A percentile compares a stretch with the other conserved stretches of the same genome.
Conservation (phyloP, 2,329 filamentous ascomycete species). For the Aspergillus ustus region DNA sequence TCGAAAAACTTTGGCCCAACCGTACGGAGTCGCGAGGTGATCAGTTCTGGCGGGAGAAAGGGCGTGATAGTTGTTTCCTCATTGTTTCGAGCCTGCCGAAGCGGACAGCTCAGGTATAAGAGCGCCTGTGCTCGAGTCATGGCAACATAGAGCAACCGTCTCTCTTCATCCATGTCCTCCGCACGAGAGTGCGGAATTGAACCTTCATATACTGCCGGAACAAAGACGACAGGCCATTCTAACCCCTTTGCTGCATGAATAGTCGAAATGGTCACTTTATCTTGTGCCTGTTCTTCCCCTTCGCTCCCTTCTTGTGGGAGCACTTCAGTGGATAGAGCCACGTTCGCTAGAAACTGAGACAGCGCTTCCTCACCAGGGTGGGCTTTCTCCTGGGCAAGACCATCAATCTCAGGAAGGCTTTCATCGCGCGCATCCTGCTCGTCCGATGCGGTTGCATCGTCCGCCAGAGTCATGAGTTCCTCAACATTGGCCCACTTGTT, state of each 20-base stretch:
- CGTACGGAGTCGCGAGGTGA: conserved; percentile 58
- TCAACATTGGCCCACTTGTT: conserved; percentile 85
- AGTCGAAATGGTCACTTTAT: conserved; percentile 85
- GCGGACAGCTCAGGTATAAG: conserved; percentile 81
- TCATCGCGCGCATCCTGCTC: conserved; percentile 61
- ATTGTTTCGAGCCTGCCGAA: conserved; percentile 65
- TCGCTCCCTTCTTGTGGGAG: conserved; percentile 55
- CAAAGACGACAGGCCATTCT: conserved; percentile 95
- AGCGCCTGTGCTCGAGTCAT: conserved; percentile 92
- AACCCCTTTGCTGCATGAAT: conserved; percentile 96
- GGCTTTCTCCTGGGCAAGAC: conserved; percentile 64
- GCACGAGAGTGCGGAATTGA: conserved; percentile 87
- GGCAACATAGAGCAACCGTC: conserved; percentile 87
- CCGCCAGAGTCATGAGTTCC: conserved; percentile 80
- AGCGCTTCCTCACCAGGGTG: conserved; percentile 65
- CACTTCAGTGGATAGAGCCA: conserved; percentile 80
- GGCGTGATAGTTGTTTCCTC: conserved; percentile 69
- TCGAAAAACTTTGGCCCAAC: conserved; percentile 73
- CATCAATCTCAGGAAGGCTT: conserved; percentile 69
- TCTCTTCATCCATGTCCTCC: conserved; percentile 85
- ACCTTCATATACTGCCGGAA: conserved; percentile 86
- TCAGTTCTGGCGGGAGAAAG: conserved; percentile 67
- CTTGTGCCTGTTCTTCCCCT: conserved; percentile 56
- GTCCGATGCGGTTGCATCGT: conserved; percentile 64
- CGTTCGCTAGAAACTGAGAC: conserved; percentile 83